These are phyloP conservation scores for Wolfiporia cocos DNA, from an alignment of 1,284 basidiomycete species.

Conservation along the genomic window DNA sequence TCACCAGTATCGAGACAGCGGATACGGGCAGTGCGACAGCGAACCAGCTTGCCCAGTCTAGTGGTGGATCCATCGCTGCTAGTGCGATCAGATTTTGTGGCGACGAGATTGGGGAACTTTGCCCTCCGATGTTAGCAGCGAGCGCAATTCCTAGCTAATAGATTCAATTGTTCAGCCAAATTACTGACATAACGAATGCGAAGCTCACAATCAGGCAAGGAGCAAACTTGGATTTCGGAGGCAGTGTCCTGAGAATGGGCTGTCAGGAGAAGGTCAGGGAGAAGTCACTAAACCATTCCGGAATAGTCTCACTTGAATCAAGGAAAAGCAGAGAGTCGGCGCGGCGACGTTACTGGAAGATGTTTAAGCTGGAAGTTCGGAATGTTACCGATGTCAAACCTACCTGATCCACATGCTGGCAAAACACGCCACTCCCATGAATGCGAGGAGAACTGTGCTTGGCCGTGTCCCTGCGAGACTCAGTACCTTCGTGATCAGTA, in stretches of 20 bases:
- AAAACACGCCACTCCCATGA: conserved; percentile 97
- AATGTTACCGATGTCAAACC: conserved; percentile 10
- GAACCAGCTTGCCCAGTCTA: conserved; percentile 95
- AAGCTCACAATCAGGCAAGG: conserved; percentile 83
- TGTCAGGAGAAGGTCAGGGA: conserved; percentile 25
- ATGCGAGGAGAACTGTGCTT: conserved; percentile 82
- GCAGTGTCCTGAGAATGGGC: conserved; percentile 92
- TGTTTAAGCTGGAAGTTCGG: conserved; percentile 2
- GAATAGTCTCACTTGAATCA: conserved; percentile 69
- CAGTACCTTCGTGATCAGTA: conserved; percentile 90
- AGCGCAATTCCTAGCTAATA: conserved; percentile 91
- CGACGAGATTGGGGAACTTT: conserved; percentile 91
- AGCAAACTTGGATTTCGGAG: conserved; percentile 82
- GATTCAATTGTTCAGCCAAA: conserved; percentile 2
- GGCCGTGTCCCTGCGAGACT: conserved; percentile 88
- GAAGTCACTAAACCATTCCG: neutral
- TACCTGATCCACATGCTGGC: conserved; percentile 99
- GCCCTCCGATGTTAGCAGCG: conserved; percentile 97
- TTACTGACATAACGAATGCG: neutral
- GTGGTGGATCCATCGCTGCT: conserved; percentile 77
- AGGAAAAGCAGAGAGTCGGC: conserved; percentile 95
- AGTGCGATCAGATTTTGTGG: conserved; percentile 98
- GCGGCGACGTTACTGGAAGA: conserved; percentile 86
- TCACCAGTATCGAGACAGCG: conserved; percentile 76
- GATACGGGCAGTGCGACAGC: conserved; percentile 91